These are phyloP conservation scores for Carex scoparia DNA, from an alignment of 176 grass and related monocot species.

Conservation along the genomic window DNA sequence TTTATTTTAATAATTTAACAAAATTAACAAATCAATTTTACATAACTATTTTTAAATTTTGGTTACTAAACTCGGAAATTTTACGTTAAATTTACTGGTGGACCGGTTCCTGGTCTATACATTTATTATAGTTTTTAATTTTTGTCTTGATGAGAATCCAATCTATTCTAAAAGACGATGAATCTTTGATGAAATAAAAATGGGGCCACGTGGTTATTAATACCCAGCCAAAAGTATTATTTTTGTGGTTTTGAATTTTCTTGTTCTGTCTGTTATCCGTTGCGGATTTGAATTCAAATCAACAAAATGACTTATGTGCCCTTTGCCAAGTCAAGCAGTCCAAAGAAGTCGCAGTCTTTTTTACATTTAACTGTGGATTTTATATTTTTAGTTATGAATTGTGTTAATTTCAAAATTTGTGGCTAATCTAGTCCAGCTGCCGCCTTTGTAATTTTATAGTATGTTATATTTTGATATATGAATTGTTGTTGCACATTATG, in stretches of 20 bases:
- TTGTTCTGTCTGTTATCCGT: background rate
- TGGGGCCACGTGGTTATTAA: background rate
- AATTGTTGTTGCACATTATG: too few relatives aligned
- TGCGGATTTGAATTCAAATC: constrained; percentile 14
- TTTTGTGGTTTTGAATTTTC: background rate
- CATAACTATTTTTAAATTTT: background rate
- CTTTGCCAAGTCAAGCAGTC: background rate
- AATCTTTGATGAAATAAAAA: background rate
- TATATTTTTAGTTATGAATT: too few relatives aligned
- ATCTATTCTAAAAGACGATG: too few relatives aligned
- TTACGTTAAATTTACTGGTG: background rate
- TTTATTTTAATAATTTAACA: background rate
- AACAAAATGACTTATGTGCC: background rate
- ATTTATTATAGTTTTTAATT: background rate
- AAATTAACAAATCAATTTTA: background rate
- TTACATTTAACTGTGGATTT: background rate
- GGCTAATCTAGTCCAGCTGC: too few relatives aligned
- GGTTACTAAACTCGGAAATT: background rate
- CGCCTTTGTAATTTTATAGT: too few relatives aligned
- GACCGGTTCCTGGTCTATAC: background rate
- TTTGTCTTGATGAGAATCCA: background rate
- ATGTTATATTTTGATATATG: too few relatives aligned
- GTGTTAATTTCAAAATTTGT: too few relatives aligned
- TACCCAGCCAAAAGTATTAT: background rate
- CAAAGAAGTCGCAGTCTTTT: background rate